Conservation (phyloP, 768 basidiomycete genomes). For the Trametes coccinea region DNA sequence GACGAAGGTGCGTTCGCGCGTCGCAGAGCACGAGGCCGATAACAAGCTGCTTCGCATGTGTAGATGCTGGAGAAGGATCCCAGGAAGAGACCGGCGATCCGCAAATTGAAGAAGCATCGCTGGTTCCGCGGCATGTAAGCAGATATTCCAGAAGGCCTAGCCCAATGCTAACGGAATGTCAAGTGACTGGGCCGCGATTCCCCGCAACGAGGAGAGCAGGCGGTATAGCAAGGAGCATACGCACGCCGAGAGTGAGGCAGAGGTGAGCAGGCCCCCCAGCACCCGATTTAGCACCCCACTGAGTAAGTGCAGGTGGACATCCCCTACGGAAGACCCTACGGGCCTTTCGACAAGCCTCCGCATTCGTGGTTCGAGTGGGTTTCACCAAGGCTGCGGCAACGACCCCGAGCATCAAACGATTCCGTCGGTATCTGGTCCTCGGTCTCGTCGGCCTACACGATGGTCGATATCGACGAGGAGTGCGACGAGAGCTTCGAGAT, state of each 20-base stretch:
- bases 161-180: background rate
- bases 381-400: background rate
- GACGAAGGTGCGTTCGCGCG: constrained; percentile 8
- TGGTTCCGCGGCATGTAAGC: constrained; percentile 20
- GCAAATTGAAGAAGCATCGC: constrained; percentile 18
- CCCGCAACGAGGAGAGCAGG: background rate
- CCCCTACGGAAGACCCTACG: constrained; percentile 11
- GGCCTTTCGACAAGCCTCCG: background rate
- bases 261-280: background rate
- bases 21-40: too few species aligned
- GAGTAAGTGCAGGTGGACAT: background rate
- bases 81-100: constrained; percentile 12
- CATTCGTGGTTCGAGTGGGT: constrained; percentile 21
- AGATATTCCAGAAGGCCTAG: background rate
- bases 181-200: constrained; percentile 10
- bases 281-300: too few species aligned
- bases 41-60: too few species aligned
- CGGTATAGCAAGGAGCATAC: background rate
- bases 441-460: constrained; percentile 3
- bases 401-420: background rate
- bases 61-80: constrained; percentile 27
- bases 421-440: background rate
- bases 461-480: constrained; percentile 6
- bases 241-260: background rate
- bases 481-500: constrained; percentile 1